Evolutionary conservation across 495 filamentous ascomycete genomes (phyloP).

Genomic region (Venustampulla echinocandica): DNA sequence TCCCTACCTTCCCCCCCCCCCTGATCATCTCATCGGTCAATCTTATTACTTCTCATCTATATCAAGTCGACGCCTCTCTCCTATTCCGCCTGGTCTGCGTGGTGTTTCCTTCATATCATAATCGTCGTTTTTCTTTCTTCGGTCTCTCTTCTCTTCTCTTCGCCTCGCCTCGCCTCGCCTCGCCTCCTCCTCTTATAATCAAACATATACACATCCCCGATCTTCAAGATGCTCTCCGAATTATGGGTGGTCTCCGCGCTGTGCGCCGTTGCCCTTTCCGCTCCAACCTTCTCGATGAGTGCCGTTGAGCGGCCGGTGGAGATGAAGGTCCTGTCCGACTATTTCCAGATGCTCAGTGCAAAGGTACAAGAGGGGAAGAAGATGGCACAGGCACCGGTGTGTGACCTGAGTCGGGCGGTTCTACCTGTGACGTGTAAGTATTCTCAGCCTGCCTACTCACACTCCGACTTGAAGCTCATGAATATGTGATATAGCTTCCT

Average conservation of each 20-base stretch:
- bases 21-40: not conserved
- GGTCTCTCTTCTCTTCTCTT: not conserved
- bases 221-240: constrained; percentile 34
- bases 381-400: constrained; percentile 32
- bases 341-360: constrained; percentile 43
- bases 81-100: not conserved
- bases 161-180: constrained; percentile 23
- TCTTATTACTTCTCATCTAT: constrained; percentile 1
- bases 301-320: constrained; percentile 28
- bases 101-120: too few species aligned
- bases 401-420: constrained; percentile 40
- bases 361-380: constrained; percentile 36
- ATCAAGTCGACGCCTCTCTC: not conserved
- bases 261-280: constrained; percentile 34
- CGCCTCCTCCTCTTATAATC: constrained; percentile 25
- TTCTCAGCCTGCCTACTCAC: not conserved
- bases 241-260: constrained; percentile 37
- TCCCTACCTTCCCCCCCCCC: not conserved
- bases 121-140: too few species aligned
- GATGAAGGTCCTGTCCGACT: constrained; percentile 37
- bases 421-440: constrained; percentile 36
- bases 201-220: constrained; percentile 18
- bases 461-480: constrained; percentile 11
- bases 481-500: constrained; percentile 26
- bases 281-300: constrained; percentile 30